Evolutionary conservation across 768 basidiomycete species (phyloP).

Genomic region (Boletus barrowsii): DNA sequence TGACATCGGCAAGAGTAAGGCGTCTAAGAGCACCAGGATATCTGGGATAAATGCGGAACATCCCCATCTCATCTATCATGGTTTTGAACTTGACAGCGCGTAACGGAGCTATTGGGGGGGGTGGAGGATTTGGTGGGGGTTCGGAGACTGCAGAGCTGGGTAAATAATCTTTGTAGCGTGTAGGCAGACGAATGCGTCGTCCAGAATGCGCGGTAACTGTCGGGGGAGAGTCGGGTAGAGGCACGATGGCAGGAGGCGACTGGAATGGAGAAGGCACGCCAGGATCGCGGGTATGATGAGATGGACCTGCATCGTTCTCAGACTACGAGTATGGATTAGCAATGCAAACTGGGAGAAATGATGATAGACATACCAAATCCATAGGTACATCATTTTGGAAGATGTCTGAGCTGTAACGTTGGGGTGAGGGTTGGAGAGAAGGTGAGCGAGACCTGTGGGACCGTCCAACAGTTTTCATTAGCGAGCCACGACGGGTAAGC

Average conservation of each 20-base stretch:
- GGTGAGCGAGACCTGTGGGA: not conserved
- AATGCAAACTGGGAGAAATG: not conserved
- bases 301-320: not conserved
- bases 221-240: no score
- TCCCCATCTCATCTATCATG: not conserved
- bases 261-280: no score
- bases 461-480: not conserved
- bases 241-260: no score
- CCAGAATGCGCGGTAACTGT: no score
- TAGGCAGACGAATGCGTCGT: no score
- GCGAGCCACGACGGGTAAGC: not conserved
- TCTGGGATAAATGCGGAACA: not conserved
- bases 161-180: no score
- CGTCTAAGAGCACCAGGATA: not conserved
- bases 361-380: not conserved
- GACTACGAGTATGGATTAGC: not conserved
- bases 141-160: no score
- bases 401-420: not conserved
- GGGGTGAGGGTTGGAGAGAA: not conserved
- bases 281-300: not conserved
- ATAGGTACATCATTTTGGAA: not conserved
- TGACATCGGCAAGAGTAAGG: accelerated
- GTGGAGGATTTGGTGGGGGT: not conserved
- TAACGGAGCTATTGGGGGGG: not conserved
- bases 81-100: not conserved